phyloP scores from a whole-genome alignment of 345 rosid genomes.

The Corymbia maculata region DNA sequence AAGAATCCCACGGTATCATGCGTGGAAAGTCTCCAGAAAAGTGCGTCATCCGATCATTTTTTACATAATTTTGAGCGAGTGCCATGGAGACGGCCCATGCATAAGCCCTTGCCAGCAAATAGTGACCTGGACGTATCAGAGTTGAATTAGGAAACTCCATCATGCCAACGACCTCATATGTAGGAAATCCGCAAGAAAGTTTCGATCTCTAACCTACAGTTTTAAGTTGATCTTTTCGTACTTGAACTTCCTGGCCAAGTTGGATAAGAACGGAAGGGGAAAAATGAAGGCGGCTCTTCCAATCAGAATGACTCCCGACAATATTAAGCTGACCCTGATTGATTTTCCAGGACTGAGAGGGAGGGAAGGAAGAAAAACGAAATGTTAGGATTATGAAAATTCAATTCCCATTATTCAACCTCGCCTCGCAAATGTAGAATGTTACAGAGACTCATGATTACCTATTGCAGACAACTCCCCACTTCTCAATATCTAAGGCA shows the following conservation, averaged over 20 bases:
- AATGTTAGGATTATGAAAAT: no score
- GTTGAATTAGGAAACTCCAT: background rate
- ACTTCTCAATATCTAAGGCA: no score
- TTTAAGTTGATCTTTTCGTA: constrained; percentile 6
- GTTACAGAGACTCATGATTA: no score
- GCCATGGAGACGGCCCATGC: constrained; percentile 45
- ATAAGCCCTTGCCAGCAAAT: constrained; percentile 44
- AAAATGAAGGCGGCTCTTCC: constrained; percentile 44
- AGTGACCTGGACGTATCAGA: constrained; percentile 12
- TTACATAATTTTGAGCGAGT: constrained; percentile 29
- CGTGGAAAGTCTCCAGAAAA: background rate
- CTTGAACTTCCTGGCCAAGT: constrained; percentile 18
- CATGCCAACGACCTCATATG: background rate
- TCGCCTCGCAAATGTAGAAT: no score
- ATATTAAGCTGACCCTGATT: constrained; percentile 17
- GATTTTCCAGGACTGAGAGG: constrained; percentile 30
- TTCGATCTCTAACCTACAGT: constrained; percentile 3
- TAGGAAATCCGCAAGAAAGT: background rate
- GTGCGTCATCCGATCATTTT: background rate
- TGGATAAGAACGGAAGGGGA: constrained; percentile 33
- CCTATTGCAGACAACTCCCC: no score
- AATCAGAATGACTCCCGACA: constrained; percentile 19
- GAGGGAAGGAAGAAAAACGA: no score
- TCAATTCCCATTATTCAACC: no score
- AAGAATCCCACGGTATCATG: background rate